Percentiles rank a stretch among this genome's conserved stretches.
phyloP scores from a whole-genome alignment of 2,329 filamentous ascomycete species.

The Lasiodiplodia theobromae region DNA sequence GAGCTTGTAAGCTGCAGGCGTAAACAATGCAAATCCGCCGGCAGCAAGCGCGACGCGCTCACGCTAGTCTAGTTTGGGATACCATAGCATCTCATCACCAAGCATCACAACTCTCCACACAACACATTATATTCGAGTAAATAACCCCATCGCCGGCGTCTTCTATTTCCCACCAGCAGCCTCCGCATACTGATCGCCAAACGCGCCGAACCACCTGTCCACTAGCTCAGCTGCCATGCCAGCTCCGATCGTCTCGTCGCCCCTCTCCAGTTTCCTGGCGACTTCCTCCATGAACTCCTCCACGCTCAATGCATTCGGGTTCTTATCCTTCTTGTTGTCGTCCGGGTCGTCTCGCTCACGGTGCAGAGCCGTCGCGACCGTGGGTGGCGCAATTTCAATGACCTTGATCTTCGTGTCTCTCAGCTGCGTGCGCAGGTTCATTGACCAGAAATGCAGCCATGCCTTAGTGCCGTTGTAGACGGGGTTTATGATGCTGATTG shows the following conservation, averaged over 20 bases:
- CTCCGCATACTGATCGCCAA: slow-evolving; percentile 46
- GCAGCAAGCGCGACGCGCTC: slow-evolving; percentile 7
- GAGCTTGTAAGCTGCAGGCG: background rate
- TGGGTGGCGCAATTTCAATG: slow-evolving; percentile 64
- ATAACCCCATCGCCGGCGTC: too few relatives aligned
- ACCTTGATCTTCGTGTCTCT: slow-evolving; percentile 53
- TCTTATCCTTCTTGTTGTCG: slow-evolving; percentile 67
- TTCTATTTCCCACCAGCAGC: slow-evolving; percentile 30
- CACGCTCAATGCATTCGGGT: slow-evolving; percentile 54
- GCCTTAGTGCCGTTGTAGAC: slow-evolving; percentile 68
- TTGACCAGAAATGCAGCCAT: slow-evolving; percentile 64
- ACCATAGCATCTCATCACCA: background rate
- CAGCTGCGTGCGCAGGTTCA: slow-evolving; percentile 63
- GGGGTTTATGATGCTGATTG: slow-evolving; percentile 62
- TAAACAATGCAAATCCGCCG: slow-evolving; percentile 17
- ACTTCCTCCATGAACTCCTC: slow-evolving; percentile 64
- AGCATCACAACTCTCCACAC: background rate
- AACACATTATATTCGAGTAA: too few relatives aligned
- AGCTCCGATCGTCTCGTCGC: slow-evolving; percentile 58
- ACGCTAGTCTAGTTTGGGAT: slow-evolving; percentile 7
- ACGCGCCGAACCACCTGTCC: slow-evolving; percentile 53
- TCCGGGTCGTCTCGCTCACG: slow-evolving; percentile 63
- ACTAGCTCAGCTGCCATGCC: slow-evolving; percentile 53
- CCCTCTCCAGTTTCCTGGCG: slow-evolving; percentile 53
- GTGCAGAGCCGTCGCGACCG: slow-evolving; percentile 63